These are phyloP conservation scores for Linnemannia exigua DNA, from an alignment of 192 early-diverging fungal species.

Conservation along the genomic window DNA sequence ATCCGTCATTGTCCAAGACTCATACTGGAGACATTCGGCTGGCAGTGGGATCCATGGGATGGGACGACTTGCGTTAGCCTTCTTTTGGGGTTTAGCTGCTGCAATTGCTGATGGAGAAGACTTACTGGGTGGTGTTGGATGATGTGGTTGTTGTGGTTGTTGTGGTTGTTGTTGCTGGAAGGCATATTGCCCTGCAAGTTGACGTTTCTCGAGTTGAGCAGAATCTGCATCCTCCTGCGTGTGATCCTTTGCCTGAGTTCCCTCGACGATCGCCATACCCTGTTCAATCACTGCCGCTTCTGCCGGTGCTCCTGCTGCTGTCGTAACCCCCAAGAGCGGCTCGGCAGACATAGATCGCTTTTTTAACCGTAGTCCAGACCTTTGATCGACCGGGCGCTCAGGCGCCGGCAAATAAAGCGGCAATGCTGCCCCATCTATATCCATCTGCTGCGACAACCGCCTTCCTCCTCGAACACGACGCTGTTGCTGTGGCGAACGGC, in stretches of 20 bases:
- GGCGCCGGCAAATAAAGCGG: constrained; percentile 24
- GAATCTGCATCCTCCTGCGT: not conserved
- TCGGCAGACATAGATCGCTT: constrained; percentile 9
- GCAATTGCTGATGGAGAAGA: not conserved
- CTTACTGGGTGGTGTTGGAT: not conserved
- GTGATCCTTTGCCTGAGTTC: not conserved
- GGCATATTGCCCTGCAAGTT: constrained; percentile 2
- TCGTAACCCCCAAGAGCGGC: not conserved
- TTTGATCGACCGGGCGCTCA: not conserved
- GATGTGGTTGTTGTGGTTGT: not conserved
- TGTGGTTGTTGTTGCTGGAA: constrained; percentile 17
- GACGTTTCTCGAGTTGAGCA: not conserved
- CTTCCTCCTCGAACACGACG: not conserved
- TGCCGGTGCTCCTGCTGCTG: not conserved
- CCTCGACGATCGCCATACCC: not conserved
- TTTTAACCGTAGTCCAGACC: not conserved
- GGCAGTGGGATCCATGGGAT: constrained; percentile 52
- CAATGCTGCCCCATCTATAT: constrained; percentile 12
- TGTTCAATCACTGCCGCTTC: no score
- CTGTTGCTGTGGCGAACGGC: not conserved
- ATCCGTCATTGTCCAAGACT: constrained; percentile 65
- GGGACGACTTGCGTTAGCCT: not conserved
- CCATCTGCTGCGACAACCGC: not conserved
- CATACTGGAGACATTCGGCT: constrained; percentile 67
- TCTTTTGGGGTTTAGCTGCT: not conserved